Conservation (phyloP, 192 early-diverging fungal genomes). For the Backusella mclennaniae region DNA sequence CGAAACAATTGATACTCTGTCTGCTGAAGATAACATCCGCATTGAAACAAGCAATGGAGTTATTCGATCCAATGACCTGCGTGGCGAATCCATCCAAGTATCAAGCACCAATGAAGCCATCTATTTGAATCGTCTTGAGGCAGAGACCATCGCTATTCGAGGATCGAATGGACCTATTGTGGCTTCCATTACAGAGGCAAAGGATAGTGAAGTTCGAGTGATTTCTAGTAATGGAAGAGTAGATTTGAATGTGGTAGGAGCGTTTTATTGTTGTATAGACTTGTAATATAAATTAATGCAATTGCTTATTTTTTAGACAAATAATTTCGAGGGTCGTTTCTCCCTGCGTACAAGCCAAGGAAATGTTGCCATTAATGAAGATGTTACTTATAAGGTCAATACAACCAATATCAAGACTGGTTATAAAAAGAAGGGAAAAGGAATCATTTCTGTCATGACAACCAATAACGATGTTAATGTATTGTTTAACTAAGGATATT, state of each 20-base stretch:
- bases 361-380: neutral
- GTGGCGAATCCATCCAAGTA: neutral
- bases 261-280: too few relatives aligned
- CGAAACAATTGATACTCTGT: neutral
- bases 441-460: neutral
- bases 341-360: neutral
- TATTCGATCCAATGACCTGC: neutral
- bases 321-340: neutral
- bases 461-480: neutral
- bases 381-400: neutral
- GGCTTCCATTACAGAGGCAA: neutral
- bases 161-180: neutral
- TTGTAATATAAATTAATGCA: too few relatives aligned
- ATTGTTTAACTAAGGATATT: neutral
- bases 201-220: neutral
- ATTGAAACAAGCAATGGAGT: neutral
- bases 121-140: neutral
- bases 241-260: neutral
- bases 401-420: constrained; percentile 3
- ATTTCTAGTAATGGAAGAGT: neutral
- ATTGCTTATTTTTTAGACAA: neutral
- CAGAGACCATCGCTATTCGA: neutral
- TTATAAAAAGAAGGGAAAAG: constrained; percentile 1
- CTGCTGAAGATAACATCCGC: neutral
- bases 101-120: neutral